Conservation (phyloP, 192 early-diverging fungal genomes). For the Diversispora epigaea region DNA sequence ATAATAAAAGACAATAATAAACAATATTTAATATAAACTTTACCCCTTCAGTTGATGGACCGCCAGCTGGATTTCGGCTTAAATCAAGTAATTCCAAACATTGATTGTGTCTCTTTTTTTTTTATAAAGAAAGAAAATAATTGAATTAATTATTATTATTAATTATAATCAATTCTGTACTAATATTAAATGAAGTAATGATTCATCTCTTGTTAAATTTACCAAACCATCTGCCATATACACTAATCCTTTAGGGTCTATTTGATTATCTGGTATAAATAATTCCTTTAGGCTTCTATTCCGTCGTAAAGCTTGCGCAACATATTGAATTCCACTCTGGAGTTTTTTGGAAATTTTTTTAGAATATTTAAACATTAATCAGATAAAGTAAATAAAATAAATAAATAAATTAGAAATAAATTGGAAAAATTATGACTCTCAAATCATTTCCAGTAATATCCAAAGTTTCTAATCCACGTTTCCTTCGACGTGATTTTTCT, state of each 20-base stretch:
- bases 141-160: not conserved
- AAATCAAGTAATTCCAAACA: slow-evolving; percentile 46
- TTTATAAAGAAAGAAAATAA: not conserved
- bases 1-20: too few species aligned
- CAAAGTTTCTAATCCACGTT: slow-evolving; percentile 41
- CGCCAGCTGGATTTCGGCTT: slow-evolving; percentile 42
- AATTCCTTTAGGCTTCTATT: slow-evolving; percentile 51
- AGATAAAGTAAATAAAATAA: not conserved
- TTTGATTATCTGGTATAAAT: slow-evolving; percentile 46
- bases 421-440: slow-evolving; percentile 27
- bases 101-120: slow-evolving; percentile 50
- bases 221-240: slow-evolving; percentile 55
- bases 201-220: slow-evolving; percentile 8
- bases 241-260: slow-evolving; percentile 48
- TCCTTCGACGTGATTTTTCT: slow-evolving; percentile 9
- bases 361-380: not conserved
- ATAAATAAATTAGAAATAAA: not conserved
- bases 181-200: not conserved
- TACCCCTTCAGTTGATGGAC: slow-evolving; percentile 40
- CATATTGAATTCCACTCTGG: slow-evolving; percentile 53
- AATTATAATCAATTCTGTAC: too few species aligned
- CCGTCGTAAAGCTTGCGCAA: slow-evolving; percentile 54
- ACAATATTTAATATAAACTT: not conserved
- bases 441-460: slow-evolving; percentile 50
- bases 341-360: not conserved